Conservation (phyloP, 2,329 filamentous ascomycete species). For the Neofusicoccum ribis region DNA sequence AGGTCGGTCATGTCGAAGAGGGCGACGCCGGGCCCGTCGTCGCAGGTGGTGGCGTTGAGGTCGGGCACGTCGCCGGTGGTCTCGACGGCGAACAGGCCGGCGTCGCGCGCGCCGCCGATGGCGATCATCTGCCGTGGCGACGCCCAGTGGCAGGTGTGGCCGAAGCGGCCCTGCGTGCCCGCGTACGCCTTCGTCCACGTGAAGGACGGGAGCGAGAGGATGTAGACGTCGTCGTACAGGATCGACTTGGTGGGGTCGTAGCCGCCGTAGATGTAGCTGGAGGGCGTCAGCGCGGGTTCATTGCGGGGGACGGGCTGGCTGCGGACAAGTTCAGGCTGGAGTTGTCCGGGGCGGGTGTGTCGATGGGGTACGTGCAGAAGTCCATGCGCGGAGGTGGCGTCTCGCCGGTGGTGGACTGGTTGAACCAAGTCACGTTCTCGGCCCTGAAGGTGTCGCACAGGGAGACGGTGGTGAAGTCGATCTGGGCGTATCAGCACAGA, state of each 20-base stretch:
- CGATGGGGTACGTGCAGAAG: conserved; percentile 41
- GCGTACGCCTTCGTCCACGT: conserved; percentile 44
- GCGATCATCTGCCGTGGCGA: conserved; percentile 44
- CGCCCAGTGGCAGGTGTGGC: conserved; percentile 44
- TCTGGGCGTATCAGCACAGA: neutral
- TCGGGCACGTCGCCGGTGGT: neutral
- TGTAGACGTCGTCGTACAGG: conserved; percentile 46
- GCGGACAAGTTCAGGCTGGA: conserved; percentile 49
- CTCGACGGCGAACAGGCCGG: conserved; percentile 11
- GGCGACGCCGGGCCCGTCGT: conserved; percentile 23
- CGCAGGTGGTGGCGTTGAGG: conserved; percentile 12
- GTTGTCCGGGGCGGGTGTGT: conserved; percentile 45
- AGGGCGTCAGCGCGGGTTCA: neutral
- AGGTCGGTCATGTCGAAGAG: conserved; percentile 24
- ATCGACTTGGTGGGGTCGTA: conserved; percentile 35
- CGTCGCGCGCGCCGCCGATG: conserved; percentile 36
- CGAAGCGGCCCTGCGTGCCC: conserved; percentile 39
- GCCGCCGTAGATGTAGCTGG: conserved; percentile 48
- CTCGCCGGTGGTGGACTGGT: conserved; percentile 44
- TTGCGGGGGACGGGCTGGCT: conserved; percentile 27
- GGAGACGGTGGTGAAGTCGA: conserved; percentile 6
- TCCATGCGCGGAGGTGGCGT: conserved; percentile 46
- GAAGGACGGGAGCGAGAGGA: conserved; percentile 50
- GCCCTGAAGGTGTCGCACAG: neutral
- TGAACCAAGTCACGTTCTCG: conserved; percentile 40